Percentiles rank a stretch among this genome's conserved stretches.
phyloP scores from a whole-genome alignment of 163 green algal genomes.

The Chlamydomonas reinhardtii region DNA sequence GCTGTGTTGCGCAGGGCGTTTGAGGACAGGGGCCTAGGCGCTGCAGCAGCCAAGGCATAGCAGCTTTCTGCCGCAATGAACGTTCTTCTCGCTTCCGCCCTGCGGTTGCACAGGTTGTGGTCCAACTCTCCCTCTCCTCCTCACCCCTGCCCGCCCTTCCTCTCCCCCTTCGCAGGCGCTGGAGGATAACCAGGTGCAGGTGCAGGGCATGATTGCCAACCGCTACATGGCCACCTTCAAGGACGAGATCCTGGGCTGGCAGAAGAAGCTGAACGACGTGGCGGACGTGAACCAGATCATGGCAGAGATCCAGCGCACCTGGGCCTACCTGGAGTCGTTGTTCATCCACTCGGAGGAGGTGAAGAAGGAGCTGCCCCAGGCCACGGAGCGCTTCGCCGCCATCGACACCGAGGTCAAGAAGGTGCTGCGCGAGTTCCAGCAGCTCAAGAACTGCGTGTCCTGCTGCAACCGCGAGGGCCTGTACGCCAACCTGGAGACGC shows the following conservation, averaged over 20 bases:
- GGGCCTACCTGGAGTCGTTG: conserved; percentile 89
- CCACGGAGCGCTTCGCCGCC: conserved; percentile 79
- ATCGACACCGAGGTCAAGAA: conserved; percentile 85
- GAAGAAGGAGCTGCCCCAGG: conserved; percentile 90
- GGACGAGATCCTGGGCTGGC: conserved; percentile 85
- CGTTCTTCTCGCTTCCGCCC: too few species aligned
- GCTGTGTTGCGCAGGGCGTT: too few species aligned
- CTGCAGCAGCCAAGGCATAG: too few species aligned
- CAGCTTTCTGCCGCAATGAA: too few species aligned
- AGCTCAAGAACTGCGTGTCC: conserved; percentile 82
- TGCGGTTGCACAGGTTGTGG: too few species aligned
- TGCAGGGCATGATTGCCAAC: conserved; percentile 93
- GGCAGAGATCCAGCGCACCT: conserved; percentile 90
- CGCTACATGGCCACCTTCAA: conserved; percentile 91
- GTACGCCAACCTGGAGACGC: conserved; percentile 83
- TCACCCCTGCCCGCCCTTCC: neutral
- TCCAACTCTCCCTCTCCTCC: too few species aligned
- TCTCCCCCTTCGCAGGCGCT: conserved; percentile 65
- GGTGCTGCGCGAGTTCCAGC: conserved; percentile 63
- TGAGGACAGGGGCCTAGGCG: too few species aligned
- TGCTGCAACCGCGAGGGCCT: conserved; percentile 85
- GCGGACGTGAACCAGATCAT: conserved; percentile 88
- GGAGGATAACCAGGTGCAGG: conserved; percentile 87
- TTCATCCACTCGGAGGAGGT: conserved; percentile 93
- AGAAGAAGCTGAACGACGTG: conserved; percentile 89